phyloP scores from a whole-genome alignment of 2,329 filamentous ascomycete genomes.

The Whalleya microplaca region DNA sequence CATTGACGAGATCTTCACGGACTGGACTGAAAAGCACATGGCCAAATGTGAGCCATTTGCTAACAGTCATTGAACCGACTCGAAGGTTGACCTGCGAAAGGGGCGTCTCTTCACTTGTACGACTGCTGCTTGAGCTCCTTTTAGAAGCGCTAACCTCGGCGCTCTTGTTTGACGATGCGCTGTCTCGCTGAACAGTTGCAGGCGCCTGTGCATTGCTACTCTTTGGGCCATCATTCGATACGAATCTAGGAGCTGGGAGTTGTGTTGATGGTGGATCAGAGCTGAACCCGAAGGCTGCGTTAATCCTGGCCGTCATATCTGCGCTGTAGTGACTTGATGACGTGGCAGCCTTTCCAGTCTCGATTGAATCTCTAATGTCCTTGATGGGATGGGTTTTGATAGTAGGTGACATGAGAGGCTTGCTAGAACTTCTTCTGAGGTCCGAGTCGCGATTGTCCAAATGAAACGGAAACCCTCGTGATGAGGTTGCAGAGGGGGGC shows the following conservation, averaged over 20 bases:
- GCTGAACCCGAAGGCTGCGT: slow-evolving; percentile 49
- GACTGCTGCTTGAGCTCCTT: slow-evolving; percentile 48
- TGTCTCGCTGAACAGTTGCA: slow-evolving; percentile 31
- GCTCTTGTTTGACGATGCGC: slow-evolving; percentile 38
- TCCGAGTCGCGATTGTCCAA: slow-evolving; percentile 53
- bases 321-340: slow-evolving; percentile 58
- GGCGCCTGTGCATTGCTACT: slow-evolving; percentile 30
- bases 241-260: slow-evolving; percentile 48
- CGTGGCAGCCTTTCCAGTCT: slow-evolving; percentile 38
- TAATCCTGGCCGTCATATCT: slow-evolving; percentile 58
- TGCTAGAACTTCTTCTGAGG: slow-evolving; percentile 40
- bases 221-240: slow-evolving; percentile 45
- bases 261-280: slow-evolving; percentile 48
- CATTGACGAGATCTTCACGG: slow-evolving; percentile 67
- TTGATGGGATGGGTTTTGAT: slow-evolving; percentile 38
- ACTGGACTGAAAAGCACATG: slow-evolving; percentile 82
- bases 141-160: slow-evolving; percentile 23
- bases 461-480: slow-evolving; percentile 59
- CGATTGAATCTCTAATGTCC: slow-evolving; percentile 39
- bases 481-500: slow-evolving; percentile 58
- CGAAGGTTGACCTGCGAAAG: slow-evolving; percentile 75
- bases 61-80: slow-evolving; percentile 81
- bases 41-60: slow-evolving; percentile 86
- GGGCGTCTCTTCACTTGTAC: slow-evolving; percentile 62
- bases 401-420: slow-evolving; percentile 53